Percentiles rank a stretch among this genome's conserved stretches.
Evolutionary conservation across 2,329 filamentous ascomycete species (phyloP).

Genomic region (Sarocladium oryzae): DNA sequence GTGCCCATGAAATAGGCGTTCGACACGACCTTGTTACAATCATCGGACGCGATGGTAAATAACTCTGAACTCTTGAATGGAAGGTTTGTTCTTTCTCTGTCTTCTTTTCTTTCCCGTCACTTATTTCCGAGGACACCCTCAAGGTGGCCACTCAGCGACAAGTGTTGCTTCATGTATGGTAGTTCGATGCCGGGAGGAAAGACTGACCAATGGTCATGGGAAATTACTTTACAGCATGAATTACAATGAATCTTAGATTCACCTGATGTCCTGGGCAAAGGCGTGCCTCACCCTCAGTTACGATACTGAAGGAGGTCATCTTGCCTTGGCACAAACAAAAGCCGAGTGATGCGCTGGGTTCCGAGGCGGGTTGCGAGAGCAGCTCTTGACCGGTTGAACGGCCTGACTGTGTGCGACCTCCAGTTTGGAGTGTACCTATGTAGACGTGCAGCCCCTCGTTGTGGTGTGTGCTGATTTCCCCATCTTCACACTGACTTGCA

Average conservation of each 20-base stretch:
- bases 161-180: constrained; percentile 2
- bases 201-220: too few relatives aligned
- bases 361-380: background rate
- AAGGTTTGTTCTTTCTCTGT: constrained; percentile 16
- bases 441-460: background rate
- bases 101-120: background rate
- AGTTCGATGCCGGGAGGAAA: background rate
- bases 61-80: constrained; percentile 71
- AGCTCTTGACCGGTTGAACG: background rate
- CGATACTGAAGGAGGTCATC: background rate
- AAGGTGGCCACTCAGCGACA: background rate
- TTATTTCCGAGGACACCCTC: background rate
- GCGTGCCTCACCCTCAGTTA: background rate
- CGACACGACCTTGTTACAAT: constrained; percentile 98
- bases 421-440: background rate
- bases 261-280: background rate
- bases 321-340: background rate
- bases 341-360: background rate
- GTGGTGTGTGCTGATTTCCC: background rate
- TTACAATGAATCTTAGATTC: too few relatives aligned
- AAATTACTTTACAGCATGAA: too few relatives aligned
- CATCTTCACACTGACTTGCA: background rate
- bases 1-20: constrained; percentile 95
- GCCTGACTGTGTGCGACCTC: background rate
- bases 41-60: constrained; percentile 92